Percentiles rank a stretch among this genome's conserved stretches.
phyloP scores from a whole-genome alignment of 2,329 filamentous ascomycete genomes.

The Daldinia sp. region DNA sequence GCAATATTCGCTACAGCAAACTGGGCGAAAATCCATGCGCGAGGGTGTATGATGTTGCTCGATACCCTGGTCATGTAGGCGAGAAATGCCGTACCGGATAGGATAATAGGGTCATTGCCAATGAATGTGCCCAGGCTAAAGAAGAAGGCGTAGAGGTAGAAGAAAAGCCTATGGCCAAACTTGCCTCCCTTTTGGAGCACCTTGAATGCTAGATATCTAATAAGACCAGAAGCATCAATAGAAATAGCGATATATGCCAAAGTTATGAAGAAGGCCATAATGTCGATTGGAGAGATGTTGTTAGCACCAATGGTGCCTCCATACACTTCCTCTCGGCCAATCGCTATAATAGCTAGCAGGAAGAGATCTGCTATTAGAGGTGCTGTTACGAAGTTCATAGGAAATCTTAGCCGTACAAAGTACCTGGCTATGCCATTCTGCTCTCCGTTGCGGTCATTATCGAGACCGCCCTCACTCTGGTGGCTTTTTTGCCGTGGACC shows the following conservation, averaged over 20 bases:
- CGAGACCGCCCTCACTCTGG: conserved; percentile 30
- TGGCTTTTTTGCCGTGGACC: conserved; percentile 48
- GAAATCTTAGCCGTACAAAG: conserved; percentile 64
- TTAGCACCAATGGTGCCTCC: conserved; percentile 72
- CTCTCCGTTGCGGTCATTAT: neutral
- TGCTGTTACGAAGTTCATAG: conserved; percentile 75
- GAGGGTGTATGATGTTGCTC: conserved; percentile 73
- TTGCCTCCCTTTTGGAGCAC: conserved; percentile 73
- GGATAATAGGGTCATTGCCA: conserved; percentile 78
- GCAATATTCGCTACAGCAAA: conserved; percentile 77
- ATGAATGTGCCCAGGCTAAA: conserved; percentile 72
- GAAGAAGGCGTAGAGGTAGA: conserved; percentile 78
- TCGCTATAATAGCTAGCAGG: conserved; percentile 72
- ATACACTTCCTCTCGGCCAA: conserved; percentile 71
- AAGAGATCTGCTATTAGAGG: conserved; percentile 77
- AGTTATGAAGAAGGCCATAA: conserved; percentile 78
- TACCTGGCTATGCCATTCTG: conserved; percentile 44
- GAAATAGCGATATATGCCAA: conserved; percentile 80
- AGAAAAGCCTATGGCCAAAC: conserved; percentile 72
- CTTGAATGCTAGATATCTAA: conserved; percentile 74
- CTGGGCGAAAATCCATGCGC: conserved; percentile 77
- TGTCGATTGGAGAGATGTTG: conserved; percentile 73
- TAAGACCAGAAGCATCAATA: conserved; percentile 77
- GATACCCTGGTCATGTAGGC: conserved; percentile 81
- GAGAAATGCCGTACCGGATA: conserved; percentile 77